Evolutionary conservation across 148 eudicot species (phyloP), one percentile per base, ranked within the genome.

Genomic region (Mesembryanthemum crystallinum): DNA sequence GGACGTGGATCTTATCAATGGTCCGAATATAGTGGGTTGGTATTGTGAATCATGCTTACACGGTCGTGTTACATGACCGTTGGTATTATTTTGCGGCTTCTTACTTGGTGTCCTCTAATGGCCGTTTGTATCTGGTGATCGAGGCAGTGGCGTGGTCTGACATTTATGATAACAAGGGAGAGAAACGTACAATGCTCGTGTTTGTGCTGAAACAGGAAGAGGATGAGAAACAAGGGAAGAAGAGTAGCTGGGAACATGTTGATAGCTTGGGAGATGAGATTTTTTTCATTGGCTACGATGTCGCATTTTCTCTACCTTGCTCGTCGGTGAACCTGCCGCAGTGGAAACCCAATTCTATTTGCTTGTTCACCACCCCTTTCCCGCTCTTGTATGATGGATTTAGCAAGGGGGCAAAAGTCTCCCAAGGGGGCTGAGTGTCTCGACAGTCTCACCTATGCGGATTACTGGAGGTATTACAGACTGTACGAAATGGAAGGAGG

Each of bases 301-400:
- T 27, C 4, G 14, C 69, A 2, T 65, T 65, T 13, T 33, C 69
- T 20, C 45, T 65, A 2, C 69, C 47, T 0, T 9, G 0, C 32
- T 10, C 35, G 8, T 37, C 43, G 8, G 1, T 37, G 20, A 65
- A 65, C 14, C 10, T 65, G 28, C 69, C 69, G 1, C 69, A 65
- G 25, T 65, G 69, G 69, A 65, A 65, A 20, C 69, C 69, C 15
- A 35, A 21, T 25, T 65, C 69, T 3, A 65, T 65, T 8, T 65
- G 69, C 47, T 17, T 65, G 69, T 65, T 65, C 14, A 35, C 45
- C 4, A 9, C 7, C 9, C 69, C 47, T 6, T 33, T 33, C 5
- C 12, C 47, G 8, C 1, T 33, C 3, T 5, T 10, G 15, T 28
- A 28, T 27, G 35, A 61, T 2, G 18, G 32, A 13, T n/a, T 10